phyloP scores from a whole-genome alignment of 495 filamentous ascomycete species.

The Penicillium longicatenatum region DNA sequence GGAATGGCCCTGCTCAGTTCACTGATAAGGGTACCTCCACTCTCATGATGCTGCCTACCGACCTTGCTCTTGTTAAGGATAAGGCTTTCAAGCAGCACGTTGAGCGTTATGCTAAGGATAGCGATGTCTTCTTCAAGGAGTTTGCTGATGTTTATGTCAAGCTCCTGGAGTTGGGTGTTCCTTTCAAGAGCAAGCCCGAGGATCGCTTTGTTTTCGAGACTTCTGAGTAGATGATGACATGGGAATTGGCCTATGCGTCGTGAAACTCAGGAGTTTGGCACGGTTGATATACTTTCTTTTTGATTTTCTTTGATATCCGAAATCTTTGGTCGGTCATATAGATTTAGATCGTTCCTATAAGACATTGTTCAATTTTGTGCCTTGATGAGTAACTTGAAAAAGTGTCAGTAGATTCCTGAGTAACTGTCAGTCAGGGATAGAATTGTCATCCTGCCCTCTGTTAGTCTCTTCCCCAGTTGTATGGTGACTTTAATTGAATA shows the following conservation, averaged over 20 bases:
- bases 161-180: slow-evolving; percentile 94
- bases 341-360: slow-evolving; percentile 1
- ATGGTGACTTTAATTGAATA: too few species aligned
- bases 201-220: slow-evolving; percentile 76
- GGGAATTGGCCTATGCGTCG: neutral
- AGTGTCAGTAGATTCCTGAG: too few species aligned
- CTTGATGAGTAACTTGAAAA: too few species aligned
- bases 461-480: too few species aligned
- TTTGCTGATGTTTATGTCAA: slow-evolving; percentile 77
- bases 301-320: neutral
- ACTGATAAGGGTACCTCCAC: slow-evolving; percentile 81
- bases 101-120: slow-evolving; percentile 90
- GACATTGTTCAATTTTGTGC: neutral
- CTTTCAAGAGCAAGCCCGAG: slow-evolving; percentile 71
- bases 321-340: neutral
- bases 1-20: slow-evolving; percentile 86
- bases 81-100: slow-evolving; percentile 83
- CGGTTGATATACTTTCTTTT: neutral
- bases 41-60: slow-evolving; percentile 97
- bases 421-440: too few species aligned
- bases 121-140: slow-evolving; percentile 89
- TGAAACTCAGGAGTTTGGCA: neutral
- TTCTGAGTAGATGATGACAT: slow-evolving; percentile 44
- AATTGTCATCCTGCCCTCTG: too few species aligned
- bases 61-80: slow-evolving; percentile 86